Evolutionary conservation across 768 basidiomycete species (phyloP).

Genomic region (Lactarius akahatsu): DNA sequence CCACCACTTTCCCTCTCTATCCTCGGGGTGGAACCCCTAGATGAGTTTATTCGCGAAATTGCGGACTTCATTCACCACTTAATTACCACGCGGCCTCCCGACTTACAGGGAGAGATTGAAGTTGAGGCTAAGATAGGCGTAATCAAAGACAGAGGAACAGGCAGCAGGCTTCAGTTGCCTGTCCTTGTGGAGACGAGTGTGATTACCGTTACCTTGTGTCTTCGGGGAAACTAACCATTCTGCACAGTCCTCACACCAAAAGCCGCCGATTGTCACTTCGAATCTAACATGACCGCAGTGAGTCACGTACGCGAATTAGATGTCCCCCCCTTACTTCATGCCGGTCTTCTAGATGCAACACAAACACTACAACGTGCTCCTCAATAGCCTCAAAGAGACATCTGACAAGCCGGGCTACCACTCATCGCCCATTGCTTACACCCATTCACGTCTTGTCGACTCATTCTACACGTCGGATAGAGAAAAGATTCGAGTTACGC

Average conservation of each 20-base stretch:
- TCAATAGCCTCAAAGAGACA: conserved; percentile 75
- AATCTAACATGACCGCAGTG: conserved; percentile 90
- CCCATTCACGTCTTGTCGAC: conserved; percentile 77
- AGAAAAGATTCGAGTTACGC: conserved; percentile 78
- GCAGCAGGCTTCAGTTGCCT: conserved; percentile 63
- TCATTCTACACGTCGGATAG: conserved; percentile 60
- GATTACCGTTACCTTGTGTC: background rate
- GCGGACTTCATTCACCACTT: conserved; percentile 85
- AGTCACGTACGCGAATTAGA: conserved; percentile 35
- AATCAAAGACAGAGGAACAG: conserved; percentile 55
- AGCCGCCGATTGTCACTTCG: conserved; percentile 67
- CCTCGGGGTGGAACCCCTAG: conserved; percentile 84
- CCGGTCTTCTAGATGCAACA: conserved; percentile 68
- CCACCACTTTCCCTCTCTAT: conserved; percentile 77
- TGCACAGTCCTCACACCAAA: conserved; percentile 66
- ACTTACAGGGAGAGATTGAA: conserved; percentile 62
- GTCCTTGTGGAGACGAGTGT: conserved; percentile 82
- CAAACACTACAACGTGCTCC: conserved; percentile 76
- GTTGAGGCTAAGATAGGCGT: conserved; percentile 90
- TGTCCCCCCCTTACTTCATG: conserved; percentile 7
- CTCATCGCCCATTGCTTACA: conserved; percentile 64
- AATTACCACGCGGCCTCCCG: conserved; percentile 52
- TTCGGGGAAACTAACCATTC: conserved; percentile 15
- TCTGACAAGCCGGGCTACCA: conserved; percentile 53
- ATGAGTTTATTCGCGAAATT: conserved; percentile 90